These are phyloP conservation scores for Stipa capillata DNA, from an alignment of 176 grass and related monocot genomes.

Conservation along the genomic window DNA sequence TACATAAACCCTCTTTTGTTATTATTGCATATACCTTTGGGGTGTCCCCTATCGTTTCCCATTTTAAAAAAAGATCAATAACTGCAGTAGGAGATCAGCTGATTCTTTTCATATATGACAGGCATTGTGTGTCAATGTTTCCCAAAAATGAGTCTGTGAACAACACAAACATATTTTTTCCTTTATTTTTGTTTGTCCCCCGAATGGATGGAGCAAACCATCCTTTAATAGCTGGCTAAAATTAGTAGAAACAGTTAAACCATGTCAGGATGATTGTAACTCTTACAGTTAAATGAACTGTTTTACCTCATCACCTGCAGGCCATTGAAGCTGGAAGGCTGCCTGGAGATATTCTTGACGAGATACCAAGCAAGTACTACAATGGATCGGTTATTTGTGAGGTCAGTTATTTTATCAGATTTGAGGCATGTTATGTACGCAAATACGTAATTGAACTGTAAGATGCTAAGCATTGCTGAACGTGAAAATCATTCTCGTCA, in stretches of 20 bases:
- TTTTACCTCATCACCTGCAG: conserved; percentile 27
- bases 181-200: not conserved
- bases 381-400: conserved; percentile 79
- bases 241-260: not conserved
- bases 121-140: not conserved
- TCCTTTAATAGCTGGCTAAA: conserved; percentile 5
- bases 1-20: not conserved
- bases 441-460: not conserved
- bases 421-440: not conserved
- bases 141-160: not conserved
- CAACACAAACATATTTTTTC: not conserved
- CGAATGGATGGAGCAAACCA: conserved; percentile 2
- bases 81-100: not conserved
- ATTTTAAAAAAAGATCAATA: not conserved
- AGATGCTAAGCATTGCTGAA: not conserved
- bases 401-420: conserved; percentile 44
- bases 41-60: not conserved
- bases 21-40: not conserved
- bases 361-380: conserved; percentile 91
- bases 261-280: not conserved
- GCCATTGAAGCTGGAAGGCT: conserved; percentile 89
- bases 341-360: conserved; percentile 84
- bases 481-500: not conserved
- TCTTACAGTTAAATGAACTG: conserved; percentile 16
- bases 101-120: not conserved